phyloP scores from a whole-genome alignment of 805 yeast species.

The Yarrowia phangngaensis region DNA sequence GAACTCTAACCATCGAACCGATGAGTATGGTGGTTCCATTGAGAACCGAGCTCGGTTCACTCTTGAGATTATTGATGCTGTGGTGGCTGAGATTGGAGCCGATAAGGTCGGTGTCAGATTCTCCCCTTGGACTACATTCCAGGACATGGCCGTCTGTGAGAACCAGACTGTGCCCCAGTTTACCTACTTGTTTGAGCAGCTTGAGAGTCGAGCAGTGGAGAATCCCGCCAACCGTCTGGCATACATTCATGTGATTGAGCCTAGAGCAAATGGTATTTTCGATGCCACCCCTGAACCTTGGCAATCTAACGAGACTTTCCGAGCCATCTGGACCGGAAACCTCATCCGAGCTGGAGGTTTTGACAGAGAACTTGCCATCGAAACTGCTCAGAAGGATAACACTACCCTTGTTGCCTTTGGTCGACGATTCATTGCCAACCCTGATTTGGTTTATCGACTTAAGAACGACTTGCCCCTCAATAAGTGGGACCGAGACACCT shows the following conservation, averaged over 20 bases:
- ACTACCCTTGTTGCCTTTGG: constrained; percentile 44
- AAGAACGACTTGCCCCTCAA: constrained; percentile 44
- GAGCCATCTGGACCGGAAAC: constrained; percentile 46
- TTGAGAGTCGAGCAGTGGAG: constrained; percentile 41
- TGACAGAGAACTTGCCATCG: constrained; percentile 26
- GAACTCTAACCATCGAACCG: constrained; percentile 51
- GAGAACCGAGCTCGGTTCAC: constrained; percentile 53
- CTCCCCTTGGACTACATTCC: constrained; percentile 33
- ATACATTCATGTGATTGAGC: constrained; percentile 42
- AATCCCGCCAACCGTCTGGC: constrained; percentile 39
- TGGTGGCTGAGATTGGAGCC: constrained; percentile 46
- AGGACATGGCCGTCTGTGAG: constrained; percentile 27
- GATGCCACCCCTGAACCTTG: constrained; percentile 30
- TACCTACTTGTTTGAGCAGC: constrained; percentile 43
- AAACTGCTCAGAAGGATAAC: constrained; percentile 35
- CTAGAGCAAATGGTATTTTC: constrained; percentile 36
- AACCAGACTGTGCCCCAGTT: constrained; percentile 33
- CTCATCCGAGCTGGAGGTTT: constrained; percentile 45
- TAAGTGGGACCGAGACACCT: constrained; percentile 48
- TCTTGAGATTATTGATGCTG: constrained; percentile 51
- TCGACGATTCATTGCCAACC: constrained; percentile 52
- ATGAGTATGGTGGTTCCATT: constrained; percentile 58
- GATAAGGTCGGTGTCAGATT: constrained; percentile 47
- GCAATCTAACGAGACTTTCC: constrained; percentile 31
- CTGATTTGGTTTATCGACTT: constrained; percentile 50